Conservation (phyloP, 768 basidiomycete genomes). For the Sarcodon sp. region DNA sequence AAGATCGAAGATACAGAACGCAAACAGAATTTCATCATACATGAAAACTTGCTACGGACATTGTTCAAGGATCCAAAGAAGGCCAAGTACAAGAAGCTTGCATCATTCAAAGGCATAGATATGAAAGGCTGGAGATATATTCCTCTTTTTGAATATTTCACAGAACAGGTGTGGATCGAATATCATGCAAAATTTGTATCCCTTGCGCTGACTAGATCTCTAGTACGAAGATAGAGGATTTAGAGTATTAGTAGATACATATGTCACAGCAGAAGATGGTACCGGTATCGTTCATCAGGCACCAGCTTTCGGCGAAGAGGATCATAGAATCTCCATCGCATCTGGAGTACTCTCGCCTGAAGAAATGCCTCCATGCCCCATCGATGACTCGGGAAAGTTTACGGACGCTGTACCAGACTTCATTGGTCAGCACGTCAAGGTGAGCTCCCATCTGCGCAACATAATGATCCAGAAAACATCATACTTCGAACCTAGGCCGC, state of each 20-base stretch:
- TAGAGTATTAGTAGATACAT: constrained; percentile 78
- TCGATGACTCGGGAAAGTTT: constrained; percentile 84
- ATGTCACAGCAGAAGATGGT: constrained; percentile 87
- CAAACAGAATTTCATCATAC: constrained; percentile 82
- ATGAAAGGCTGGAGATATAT: constrained; percentile 95
- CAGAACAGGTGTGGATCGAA: constrained; percentile 55
- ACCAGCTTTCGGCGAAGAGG: constrained; percentile 97
- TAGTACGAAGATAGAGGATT: constrained; percentile 90
- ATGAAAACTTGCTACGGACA: constrained; percentile 75
- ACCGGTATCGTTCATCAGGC: constrained; percentile 99
- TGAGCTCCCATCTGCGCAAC: constrained; percentile 13
- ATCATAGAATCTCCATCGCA: constrained; percentile 84
- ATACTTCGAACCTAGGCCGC: constrained; percentile 44
- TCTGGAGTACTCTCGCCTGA: constrained; percentile 75
- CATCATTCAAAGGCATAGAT: constrained; percentile 78
- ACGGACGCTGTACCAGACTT: constrained; percentile 87
- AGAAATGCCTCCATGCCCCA: constrained; percentile 93
- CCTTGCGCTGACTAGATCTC: not conserved
- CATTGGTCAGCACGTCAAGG: constrained; percentile 83
- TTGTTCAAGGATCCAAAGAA: constrained; percentile 97
- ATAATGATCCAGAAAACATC: not conserved
- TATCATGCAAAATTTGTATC: not conserved
- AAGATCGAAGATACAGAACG: constrained; percentile 90
- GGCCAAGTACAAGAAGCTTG: constrained; percentile 88
- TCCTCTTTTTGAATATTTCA: constrained; percentile 94